Evolutionary conservation across 176 grass and related monocot species (phyloP).

Genomic region (Dactylis glomerata): DNA sequence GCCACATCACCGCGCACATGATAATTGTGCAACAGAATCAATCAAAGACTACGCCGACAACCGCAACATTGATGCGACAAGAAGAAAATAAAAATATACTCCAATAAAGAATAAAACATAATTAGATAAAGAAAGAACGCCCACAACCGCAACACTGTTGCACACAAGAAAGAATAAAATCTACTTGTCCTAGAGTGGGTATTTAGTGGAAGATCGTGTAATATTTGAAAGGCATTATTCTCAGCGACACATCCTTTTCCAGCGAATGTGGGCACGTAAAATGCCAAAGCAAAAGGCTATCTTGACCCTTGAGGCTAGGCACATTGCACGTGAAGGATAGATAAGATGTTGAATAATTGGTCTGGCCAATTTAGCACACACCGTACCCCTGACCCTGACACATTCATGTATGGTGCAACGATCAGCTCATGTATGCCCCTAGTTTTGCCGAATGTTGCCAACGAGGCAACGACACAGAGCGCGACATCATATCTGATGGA

Average conservation of each 20-base stretch:
- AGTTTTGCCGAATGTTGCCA: neutral
- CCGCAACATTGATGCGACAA: neutral
- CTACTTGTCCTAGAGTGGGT: too few species aligned
- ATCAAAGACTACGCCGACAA: neutral
- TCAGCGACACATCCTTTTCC: neutral
- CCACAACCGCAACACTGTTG: neutral
- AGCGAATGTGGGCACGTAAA: neutral
- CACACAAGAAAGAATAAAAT: neutral
- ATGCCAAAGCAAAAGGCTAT: conserved; percentile 4
- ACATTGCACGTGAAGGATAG: neutral
- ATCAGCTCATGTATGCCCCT: neutral
- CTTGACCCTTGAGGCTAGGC: neutral
- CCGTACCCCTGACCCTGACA: neutral
- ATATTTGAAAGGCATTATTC: too few species aligned
- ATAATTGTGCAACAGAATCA: neutral
- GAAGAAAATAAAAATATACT: neutral
- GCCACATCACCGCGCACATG: neutral
- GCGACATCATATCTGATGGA: neutral
- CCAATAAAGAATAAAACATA: too few species aligned
- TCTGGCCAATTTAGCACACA: neutral
- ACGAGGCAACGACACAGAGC: neutral
- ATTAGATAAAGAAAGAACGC: too few species aligned
- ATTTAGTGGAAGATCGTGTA: too few species aligned
- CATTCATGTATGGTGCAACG: neutral
- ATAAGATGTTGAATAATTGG: neutral